Evolutionary conservation across 2,329 filamentous ascomycete genomes (phyloP), one percentile per base, ranked within the genome.

Genomic region (Xylariales sp.): DNA sequence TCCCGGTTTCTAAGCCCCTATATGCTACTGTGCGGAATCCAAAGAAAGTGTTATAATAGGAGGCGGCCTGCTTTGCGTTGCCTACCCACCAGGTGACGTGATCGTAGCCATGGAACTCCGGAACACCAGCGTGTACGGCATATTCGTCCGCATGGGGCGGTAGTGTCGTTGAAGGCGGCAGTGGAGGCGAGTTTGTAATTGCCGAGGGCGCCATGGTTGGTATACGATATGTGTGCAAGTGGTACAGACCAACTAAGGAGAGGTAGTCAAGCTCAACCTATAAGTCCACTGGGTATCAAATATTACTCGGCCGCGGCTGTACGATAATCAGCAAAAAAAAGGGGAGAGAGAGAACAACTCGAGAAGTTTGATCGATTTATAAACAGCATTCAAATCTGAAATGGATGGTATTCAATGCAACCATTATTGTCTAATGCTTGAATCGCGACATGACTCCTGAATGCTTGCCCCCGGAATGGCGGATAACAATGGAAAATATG

Each of bases 11-110:
- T 5, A 97, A 89, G 5, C 94, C 95, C 48, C 87, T 87, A 81
- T 97, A 97, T 69, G 95, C 95, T 65, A 97, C 81, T 23, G 88
- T 88, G 75, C 88, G 84, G 83, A 97, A 97, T 64, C 93, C 94
- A 84, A 97, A 94, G 72, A 94, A 91, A 10, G 89, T 90, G 73
- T 91, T 90, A 82, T 97, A 97, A 83, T 93, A 97, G 14, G 91
- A 87, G 46, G 94, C 94, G 2, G 94, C 93, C 84, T 97, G 94
- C 83, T 97, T 97, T 75, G 95, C 94, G 78, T 98, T 98, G 78
- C 94, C 94, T 36, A 97, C 95, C 84, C 93, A 97, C 94, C 94
- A 97, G 73, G 93, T 94, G 64, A 97, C 88, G 81, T 97, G 93
- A 81, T 97, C 93, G 80, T 97, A 97, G 77, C 93, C 94, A 69